Evolutionary conservation across 352 stramenopile species (phyloP).

Genomic region (Phytophthora sp.): DNA sequence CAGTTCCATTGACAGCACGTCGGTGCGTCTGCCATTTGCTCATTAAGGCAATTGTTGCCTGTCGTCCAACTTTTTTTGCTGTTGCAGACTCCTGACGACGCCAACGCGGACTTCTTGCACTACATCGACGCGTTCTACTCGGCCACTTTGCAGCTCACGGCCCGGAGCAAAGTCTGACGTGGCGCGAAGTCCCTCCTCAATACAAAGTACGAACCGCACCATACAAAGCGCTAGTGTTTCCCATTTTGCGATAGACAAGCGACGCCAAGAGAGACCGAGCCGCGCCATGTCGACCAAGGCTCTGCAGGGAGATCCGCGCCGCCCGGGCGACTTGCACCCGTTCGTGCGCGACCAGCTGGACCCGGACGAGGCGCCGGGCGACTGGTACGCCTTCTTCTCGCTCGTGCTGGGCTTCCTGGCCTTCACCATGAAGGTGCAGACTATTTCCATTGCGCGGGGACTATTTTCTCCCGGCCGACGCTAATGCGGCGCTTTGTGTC

Average conservation of each 20-base stretch:
- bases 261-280: not conserved
- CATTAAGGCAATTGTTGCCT: not conserved
- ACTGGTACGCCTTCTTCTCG: constrained; percentile 77
- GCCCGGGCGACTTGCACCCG: constrained; percentile 68
- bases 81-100: constrained; percentile 17
- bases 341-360: constrained; percentile 67
- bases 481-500: not conserved
- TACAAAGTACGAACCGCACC: too few species aligned
- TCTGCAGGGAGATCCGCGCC: constrained; percentile 60
- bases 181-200: not conserved
- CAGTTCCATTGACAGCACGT: too few species aligned
- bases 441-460: too few species aligned
- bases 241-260: constrained; percentile 16
- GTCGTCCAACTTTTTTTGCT: not conserved
- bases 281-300: constrained; percentile 29
- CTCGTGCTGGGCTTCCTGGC: constrained; percentile 58
- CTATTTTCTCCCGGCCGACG: too few species aligned
- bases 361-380: constrained; percentile 37
- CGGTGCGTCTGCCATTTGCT: not conserved
- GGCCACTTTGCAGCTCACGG: constrained; percentile 46
- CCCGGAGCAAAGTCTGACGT: constrained; percentile 28
- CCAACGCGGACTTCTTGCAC: constrained; percentile 57
- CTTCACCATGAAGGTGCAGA: constrained; percentile 75
- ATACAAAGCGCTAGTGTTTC: too few species aligned
- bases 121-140: constrained; percentile 79